Percentiles rank a stretch among this genome's conserved stretches.
Evolutionary conservation across 371 early-diverging fungal genomes (phyloP).

Genomic region (Mortierella sp.): DNA sequence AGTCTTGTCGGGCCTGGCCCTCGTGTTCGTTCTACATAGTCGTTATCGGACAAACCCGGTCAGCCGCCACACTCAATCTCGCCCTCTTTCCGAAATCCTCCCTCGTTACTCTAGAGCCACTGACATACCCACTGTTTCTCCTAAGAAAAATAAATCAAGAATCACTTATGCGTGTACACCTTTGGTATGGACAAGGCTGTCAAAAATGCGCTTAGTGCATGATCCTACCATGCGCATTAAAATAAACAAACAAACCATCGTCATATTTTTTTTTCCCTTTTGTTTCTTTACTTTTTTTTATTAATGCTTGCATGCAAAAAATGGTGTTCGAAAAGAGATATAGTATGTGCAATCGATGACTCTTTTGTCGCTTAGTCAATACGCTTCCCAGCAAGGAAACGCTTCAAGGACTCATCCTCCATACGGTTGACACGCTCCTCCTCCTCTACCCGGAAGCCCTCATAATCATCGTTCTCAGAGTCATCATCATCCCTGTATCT

Average conservation of each 20-base stretch:
- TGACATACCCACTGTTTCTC: too few relatives aligned
- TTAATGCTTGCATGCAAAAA: slow-evolving; percentile 1
- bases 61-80: neutral
- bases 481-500: slow-evolving; percentile 19
- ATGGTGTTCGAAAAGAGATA: neutral
- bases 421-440: slow-evolving; percentile 17
- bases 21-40: neutral
- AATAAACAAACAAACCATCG: neutral
- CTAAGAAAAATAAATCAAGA: neutral
- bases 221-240: slow-evolving; percentile 6
- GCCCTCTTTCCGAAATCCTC: neutral
- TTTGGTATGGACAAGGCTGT: too few relatives aligned
- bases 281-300: neutral
- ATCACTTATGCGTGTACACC: neutral
- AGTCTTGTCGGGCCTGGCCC: slow-evolving; percentile 2
- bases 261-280: neutral
- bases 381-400: slow-evolving; percentile 45
- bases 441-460: slow-evolving; percentile 18
- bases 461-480: slow-evolving; percentile 17
- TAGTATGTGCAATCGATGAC: neutral
- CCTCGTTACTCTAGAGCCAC: neutral
- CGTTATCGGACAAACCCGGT: slow-evolving; percentile 3
- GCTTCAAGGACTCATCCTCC: slow-evolving; percentile 22
- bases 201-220: neutral
- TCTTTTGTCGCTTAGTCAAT: slow-evolving; percentile 31